Base-by-base conservation (phyloP, 768 basidiomycete species). In the Sarcodon aspratus region DNA sequence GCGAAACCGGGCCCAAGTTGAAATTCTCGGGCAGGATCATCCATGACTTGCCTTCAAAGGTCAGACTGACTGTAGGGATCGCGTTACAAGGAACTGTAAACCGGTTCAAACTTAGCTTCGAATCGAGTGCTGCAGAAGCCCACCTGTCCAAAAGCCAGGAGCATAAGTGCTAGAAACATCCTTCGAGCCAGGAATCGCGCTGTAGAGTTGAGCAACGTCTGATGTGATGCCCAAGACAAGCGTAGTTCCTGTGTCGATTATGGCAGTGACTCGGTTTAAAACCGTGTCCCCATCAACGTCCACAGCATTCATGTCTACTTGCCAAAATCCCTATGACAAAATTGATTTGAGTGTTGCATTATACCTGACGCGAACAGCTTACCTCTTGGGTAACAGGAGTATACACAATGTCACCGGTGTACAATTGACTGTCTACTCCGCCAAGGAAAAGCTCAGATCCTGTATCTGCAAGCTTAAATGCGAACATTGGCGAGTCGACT, bases 1-100 rank as follows among this genome's bases (percentile, higher is more conserved):
- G 5, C 6, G 54, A 57, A 45, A 62, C 51, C 2, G 53, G 57
- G 6, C 75, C 78, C 10, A 77, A 61, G 60, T 73, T 76, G 61
- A 73, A 69, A 12, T 57, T 61, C 6, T 55, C 58, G 13, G 64
- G 35, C 7, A 62, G 57, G 52, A 75, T 62, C 17, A 51, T 44
- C 59, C 72, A 75, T 8, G 52, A 49, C 32, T 61, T 60, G 21
- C 66, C 67, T 51, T 66, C 68, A 54, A 73, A 71, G 0, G 63
- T 62, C 49, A 76, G 54, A 6, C 61, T 60, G 53, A 72, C 45
- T 47, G 51, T 47, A 46, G 62, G 52, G 40, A 59, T 49, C 9
- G 58, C 32, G 54, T 51, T 44, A 36, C 72, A 73, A 1, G 64
- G 69, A n/a, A 67, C 60, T 61, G 64, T 67, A 59, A 27, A 27